A percentile compares a stretch with the other conserved stretches of the same genome.
These are phyloP conservation scores for Colletotrichum chlorophyti DNA, from an alignment of 2,329 filamentous ascomycete species.

Conservation along the genomic window DNA sequence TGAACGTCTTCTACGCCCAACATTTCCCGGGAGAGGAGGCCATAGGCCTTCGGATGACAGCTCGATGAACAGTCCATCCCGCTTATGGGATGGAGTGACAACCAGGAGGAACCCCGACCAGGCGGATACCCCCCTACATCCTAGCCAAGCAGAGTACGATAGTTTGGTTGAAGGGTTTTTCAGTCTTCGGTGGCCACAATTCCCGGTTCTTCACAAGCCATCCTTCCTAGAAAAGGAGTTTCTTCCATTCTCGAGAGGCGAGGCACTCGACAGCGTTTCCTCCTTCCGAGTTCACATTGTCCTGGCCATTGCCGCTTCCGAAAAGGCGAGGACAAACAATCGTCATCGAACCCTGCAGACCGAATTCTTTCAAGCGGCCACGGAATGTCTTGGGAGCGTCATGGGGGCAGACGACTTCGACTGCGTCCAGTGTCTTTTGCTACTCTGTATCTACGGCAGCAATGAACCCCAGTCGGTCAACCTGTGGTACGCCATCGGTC, in stretches of 20 bases:
- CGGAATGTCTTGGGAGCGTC: conserved; percentile 14
- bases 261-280: background rate
- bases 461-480: conserved; percentile 36
- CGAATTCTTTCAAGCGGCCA: background rate
- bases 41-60: background rate
- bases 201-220: conserved; percentile 33
- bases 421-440: conserved; percentile 34
- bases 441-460: conserved; percentile 35
- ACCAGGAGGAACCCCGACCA: background rate
- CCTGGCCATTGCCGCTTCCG: conserved; percentile 32
- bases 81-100: conserved; percentile 22
- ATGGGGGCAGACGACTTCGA: conserved; percentile 32
- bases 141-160: background rate
- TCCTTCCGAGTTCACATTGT: conserved; percentile 34
- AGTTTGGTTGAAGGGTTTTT: conserved; percentile 33
- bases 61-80: conserved; percentile 26
- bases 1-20: background rate
- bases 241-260: background rate
- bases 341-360: background rate
- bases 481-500: conserved; percentile 33
- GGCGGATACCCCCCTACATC: background rate
- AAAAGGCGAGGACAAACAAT: conserved; percentile 17
- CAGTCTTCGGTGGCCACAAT: conserved; percentile 34
- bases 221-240: conserved; percentile 29
- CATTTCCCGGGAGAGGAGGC: background rate